Evolutionary conservation across 148 eudicot genomes (phyloP), one percentile per base, ranked within the genome.

Genomic region (Chenopodium berlandieri): DNA sequence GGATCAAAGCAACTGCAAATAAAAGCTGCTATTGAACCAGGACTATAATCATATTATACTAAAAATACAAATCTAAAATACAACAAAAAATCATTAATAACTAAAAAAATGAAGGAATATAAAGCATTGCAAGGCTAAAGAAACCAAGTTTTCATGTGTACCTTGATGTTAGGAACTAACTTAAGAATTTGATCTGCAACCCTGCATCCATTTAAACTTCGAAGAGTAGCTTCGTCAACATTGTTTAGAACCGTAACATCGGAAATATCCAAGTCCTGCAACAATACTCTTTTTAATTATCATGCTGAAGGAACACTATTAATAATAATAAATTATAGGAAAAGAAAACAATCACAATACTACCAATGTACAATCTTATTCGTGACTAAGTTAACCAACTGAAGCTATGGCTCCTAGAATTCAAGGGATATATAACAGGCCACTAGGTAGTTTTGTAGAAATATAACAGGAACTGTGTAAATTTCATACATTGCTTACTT

Each of bases 121-220:
- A 31, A 34, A 70, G 9, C 50, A 37, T 73, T 63, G 22, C 1
- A 16, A 71, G 71, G 34, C 32, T 47, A 47, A 47, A 47, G 11
- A 47, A 11, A 47, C 50, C 50, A 47, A 7, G 50, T 47, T 9
- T 47, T 11, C 62, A 1, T 4, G 30, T 16, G 4, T 74, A 90
- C 97, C 97, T 93, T 88, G 77, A 84, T 88, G 86, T 95, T 91
- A 73, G 98, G 98, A 6, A 95, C 97, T 71, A 91, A 92, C 89
- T 90, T 93, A 60, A 95, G 94, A 27, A 27, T 27, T 27, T 27
- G 30, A 27, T 27, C 30, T 27, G 0, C 30, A 27, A 27, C 30
- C 30, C 97, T 89, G 77, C 95, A 92, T 19, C 97, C 98, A 89
- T 95, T 95, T n/a, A 95, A 90, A 79, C 97, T 93, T 40, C 95